Base-by-base conservation (phyloP, 495 filamentous ascomycete species). In the Diplogelasinospora grovesii region DNA sequence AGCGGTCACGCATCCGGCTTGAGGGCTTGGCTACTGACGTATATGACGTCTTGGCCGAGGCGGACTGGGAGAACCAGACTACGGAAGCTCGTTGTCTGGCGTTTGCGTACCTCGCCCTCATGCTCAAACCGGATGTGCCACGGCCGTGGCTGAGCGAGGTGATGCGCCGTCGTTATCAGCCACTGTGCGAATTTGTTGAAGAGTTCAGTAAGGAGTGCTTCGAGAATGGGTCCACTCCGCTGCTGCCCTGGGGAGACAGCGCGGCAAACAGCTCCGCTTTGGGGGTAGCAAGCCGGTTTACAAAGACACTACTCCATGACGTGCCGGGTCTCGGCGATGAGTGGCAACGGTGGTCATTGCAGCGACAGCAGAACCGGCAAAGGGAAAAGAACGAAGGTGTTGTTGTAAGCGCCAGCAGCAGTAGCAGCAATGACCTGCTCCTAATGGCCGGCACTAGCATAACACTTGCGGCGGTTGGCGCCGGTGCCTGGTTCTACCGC, bases 1-100 rank as follows among this genome's bases (percentile, higher is more conserved):
- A 70, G 40, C 66, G 63, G 13, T 66, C 65, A 16, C 61, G 75
- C 20, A 93, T 96, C 54, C 68, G 73, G 19, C 67, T 96, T 14
- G 79, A 84, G 47, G 73, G 78, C 5, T 50, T 94, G 35, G 78
- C 82, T 2, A 69, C 63, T 18, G 74, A 79, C 31, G 79, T 88
- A 45, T 77, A 89, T 27, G 73, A 73, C 28, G 82, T 89, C 0
- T 51, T 95, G 15, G 69, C 76, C 26, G 68, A 74, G 18, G 71
- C 85, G 34, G 68, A 88, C 23, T 38, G 36, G 25, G 35, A 47
- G 9, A 53, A 77, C 50, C 46, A 55, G 3, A 69, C 77, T 4
- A 73, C 76, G n/a, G 79, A 70, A 34, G 59, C 87, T n/a, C 83
- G 94, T 61, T 94, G 85, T 55, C 50, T 94, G 19, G 81, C 75